These are phyloP conservation scores for Rutstroemia sp. DNA, from an alignment of 2,329 filamentous ascomycete species.

Conservation along the genomic window DNA sequence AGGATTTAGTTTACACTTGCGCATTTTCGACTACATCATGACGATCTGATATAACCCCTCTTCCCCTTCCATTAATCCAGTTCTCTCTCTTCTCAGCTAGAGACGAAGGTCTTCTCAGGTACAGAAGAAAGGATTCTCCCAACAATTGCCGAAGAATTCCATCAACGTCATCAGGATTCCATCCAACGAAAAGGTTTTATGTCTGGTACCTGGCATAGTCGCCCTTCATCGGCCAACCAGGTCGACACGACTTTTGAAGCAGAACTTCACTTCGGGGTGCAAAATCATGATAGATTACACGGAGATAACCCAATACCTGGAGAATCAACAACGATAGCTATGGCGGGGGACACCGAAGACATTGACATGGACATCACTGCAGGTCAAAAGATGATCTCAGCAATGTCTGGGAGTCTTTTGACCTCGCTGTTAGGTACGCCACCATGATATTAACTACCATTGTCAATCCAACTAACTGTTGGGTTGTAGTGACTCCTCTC, in stretches of 20 bases:
- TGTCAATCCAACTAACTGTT: slow-evolving; percentile 4
- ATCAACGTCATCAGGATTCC: slow-evolving; percentile 5
- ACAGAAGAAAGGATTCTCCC: neutral
- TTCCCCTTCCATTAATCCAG: neutral
- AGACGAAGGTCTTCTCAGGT: neutral
- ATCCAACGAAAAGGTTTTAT: slow-evolving; percentile 13
- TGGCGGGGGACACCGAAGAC: slow-evolving; percentile 29
- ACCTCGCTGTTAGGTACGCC: slow-evolving; percentile 75
- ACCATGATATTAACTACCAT: neutral
- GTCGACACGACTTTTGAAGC: slow-evolving; percentile 18
- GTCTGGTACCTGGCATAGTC: slow-evolving; percentile 20
- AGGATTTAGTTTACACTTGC: neutral
- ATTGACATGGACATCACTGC: slow-evolving; percentile 63
- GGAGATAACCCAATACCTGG: slow-evolving; percentile 24
- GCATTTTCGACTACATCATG: neutral
- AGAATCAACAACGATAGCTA: slow-evolving; percentile 22
- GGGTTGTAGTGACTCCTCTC: slow-evolving; percentile 71
- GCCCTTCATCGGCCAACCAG: slow-evolving; percentile 14
- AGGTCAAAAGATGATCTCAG: slow-evolving; percentile 89
- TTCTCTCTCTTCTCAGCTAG: neutral
- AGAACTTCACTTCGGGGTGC: slow-evolving; percentile 1
- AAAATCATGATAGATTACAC: slow-evolving; percentile 26
- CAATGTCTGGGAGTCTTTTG: slow-evolving; percentile 80
- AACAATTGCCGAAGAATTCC: neutral
- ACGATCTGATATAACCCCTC: neutral